Evolutionary conservation across 2,329 filamentous ascomycete genomes (phyloP), one percentile per base, ranked within the genome.

Genomic region (Periglandula ipomoeae): DNA sequence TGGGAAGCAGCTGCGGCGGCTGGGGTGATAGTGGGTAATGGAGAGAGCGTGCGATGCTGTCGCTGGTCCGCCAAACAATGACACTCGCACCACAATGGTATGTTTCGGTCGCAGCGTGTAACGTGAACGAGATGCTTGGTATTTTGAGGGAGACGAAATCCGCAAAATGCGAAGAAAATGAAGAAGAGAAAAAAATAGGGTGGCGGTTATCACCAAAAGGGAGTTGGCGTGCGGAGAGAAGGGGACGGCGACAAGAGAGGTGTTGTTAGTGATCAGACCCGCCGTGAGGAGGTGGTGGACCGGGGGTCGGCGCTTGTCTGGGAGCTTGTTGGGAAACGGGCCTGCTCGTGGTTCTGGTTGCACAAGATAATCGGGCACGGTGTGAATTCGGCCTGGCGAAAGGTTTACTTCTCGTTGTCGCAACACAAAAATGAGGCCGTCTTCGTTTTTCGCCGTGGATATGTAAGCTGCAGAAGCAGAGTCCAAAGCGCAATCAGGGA

Each of bases 41-140:
- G 15, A 17, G 11, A 37, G 7, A 34, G 22, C 19, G 37, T 26
- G 34, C 26, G 19, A 43, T 45, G 35, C 15, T n/a, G 41, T 48
- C 23, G 45, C 41, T 27, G n/a, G 35, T 30, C 15, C 11, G 15
- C 45, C 22, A 20, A n/a, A 22, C 27, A 15, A 19, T 35, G 13
- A 45, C 44, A 44, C 39, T 43, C 38, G 39, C 38, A 46, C 50
- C 46, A 45, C 34, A 45, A 54, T 54, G 56, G 57, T 61, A 59
- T 61, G 61, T 63, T 59, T 63, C 56, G 58, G 59, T 56, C 52
- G 57, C 55, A 50, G 53, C 38, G 52, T 54, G 52, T 51, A 55
- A 50, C 49, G 48, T 50, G 55, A 46, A 23, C 19, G 49, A 26
- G 24, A 20, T 35, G 40, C 30, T 30, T 15, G 50, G 27, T 32